phyloP scores from a whole-genome alignment of 441 rosid species.

The Jatropha multifida region DNA sequence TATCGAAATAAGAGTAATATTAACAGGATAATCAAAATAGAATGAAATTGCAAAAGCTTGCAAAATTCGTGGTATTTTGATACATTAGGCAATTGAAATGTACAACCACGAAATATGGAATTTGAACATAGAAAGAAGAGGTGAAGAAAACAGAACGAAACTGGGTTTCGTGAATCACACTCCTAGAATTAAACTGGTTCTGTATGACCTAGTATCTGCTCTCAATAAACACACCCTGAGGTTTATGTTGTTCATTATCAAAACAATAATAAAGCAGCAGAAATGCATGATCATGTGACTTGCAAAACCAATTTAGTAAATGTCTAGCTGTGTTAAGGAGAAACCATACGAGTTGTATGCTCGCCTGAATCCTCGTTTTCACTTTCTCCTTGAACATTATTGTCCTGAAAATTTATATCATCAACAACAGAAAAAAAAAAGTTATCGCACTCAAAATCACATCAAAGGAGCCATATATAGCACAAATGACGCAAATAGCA shows the following conservation, averaged over 20 bases:
- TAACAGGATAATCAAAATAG: background rate
- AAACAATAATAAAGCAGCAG: background rate
- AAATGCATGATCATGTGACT: background rate
- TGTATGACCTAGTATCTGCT: background rate
- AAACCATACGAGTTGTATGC: slow-evolving; percentile 42
- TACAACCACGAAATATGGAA: background rate
- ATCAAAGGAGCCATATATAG: slow-evolving; percentile 12
- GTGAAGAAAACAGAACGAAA: background rate
- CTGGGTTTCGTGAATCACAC: background rate
- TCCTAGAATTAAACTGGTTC: background rate
- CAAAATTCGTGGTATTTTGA: too few relatives aligned
- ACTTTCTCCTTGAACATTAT: slow-evolving; percentile 59
- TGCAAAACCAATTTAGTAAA: background rate
- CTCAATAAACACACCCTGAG: background rate
- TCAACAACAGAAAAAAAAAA: background rate
- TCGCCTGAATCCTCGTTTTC: slow-evolving; percentile 66
- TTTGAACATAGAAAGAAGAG: background rate
- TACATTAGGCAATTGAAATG: background rate
- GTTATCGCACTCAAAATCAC: slow-evolving; percentile 2
- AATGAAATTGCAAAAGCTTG: too few relatives aligned
- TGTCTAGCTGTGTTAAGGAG: background rate
- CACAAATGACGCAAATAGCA: slow-evolving; percentile 11
- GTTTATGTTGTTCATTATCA: background rate
- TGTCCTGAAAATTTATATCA: slow-evolving; percentile 56
- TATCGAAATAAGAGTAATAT: too few relatives aligned